Evolutionary conservation across 31 red algal species (phyloP).

Genomic region (Odonthalia washingtoniensis): DNA sequence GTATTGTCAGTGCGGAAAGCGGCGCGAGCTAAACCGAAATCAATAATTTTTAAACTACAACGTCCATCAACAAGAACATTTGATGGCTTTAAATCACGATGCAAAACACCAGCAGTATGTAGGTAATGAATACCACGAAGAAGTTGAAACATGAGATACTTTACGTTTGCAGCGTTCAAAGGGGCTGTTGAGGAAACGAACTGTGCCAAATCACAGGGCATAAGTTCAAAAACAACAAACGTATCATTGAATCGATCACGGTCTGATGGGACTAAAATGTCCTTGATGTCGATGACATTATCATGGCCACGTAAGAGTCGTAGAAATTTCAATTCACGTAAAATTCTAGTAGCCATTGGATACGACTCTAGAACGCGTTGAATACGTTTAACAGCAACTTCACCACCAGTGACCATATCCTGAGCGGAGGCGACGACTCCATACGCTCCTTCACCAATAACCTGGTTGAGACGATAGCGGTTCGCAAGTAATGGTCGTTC

Average conservation of each 20-base stretch:
- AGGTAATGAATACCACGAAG: no score
- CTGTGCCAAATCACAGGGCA: no score
- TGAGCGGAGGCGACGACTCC: conserved; percentile 85
- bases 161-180: no score
- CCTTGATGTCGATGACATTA: conserved; percentile 88
- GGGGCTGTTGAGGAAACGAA: no score
- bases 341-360: conserved; percentile 87
- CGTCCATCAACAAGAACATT: no score
- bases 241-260: no score
- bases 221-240: no score
- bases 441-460: conserved; percentile 91
- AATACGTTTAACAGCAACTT: conserved; percentile 93
- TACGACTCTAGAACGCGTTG: conserved; percentile 78
- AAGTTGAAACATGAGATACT: no score
- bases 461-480: conserved; percentile 74
- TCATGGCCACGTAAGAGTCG: conserved; percentile 84
- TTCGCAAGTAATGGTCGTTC: conserved; percentile 69
- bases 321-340: conserved; percentile 96
- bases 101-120: no score
- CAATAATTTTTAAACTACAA: no score
- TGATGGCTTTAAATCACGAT: no score
- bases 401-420: conserved; percentile 68
- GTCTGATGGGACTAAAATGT: conserved; percentile 90
- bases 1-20: conserved; percentile 61
- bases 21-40: conserved; percentile 79